Evolutionary conservation across 2,329 filamentous ascomycete genomes (phyloP), one percentile per base, ranked within the genome.

Genomic region (Monosporascus sp.): DNA sequence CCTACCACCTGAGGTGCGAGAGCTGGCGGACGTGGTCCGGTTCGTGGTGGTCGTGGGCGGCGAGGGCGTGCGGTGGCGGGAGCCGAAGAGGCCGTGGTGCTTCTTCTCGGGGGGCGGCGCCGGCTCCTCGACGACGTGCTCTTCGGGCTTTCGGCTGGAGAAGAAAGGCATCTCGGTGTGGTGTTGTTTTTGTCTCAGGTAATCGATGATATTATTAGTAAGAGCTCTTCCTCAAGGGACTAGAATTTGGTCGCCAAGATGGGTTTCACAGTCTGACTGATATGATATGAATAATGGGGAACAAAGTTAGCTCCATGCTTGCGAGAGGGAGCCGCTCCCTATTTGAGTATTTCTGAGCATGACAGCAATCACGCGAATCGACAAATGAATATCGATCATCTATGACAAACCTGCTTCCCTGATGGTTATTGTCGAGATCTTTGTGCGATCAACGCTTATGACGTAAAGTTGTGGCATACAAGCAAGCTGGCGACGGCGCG

Each of bases 21-120:
- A 64, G 49, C 56, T 58, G 52, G 31, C 24, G 5, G 43, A 46
- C 7, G 59, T 65, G 1, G 60, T 63, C 55, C 56, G 63, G 47
- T 59, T 57, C 41, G 60, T 62, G 27, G 51, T 31, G 27, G 58
- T 53, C 20, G 48, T 48, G 3, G 54, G n/a, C 26, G 61, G 61
- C 20, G 64, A 60, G 0, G 59, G 56, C 24, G 61, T 65, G 62
- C 74, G 74, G 55, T 69, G 65, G 31, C 73, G 70, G 51, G 63
- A 62, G 65, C 74, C 74, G 40, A 67, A 62, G 46, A 77, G 67
- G 50, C 75, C 72, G 22, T 68, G 64, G 9, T 69, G 67, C 45
- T 72, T 74, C 60, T 66, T 67, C 55, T 67, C 65, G 6, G 55
- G 82, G 76, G 55, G 80, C 63, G 1, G 82, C 80, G 64, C 84